Percentiles rank a stretch among this genome's conserved stretches.
These are phyloP conservation scores for Carnegiea gigantea DNA, from an alignment of 179 eudicot genomes.

Conservation along the genomic window DNA sequence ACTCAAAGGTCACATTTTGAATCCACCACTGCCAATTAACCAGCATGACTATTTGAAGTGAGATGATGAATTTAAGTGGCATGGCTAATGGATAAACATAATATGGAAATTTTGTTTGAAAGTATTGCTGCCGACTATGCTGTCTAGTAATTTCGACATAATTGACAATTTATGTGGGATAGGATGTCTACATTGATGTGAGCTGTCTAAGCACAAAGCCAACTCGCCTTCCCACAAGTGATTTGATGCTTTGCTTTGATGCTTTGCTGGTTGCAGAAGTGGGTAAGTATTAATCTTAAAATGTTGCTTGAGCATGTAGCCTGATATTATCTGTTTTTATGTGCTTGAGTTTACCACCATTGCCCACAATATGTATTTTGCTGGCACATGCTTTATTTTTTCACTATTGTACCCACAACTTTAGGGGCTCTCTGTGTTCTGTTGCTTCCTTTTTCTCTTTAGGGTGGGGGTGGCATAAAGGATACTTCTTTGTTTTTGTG, in stretches of 20 bases:
- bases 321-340: background rate
- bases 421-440: background rate
- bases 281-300: background rate
- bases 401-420: background rate
- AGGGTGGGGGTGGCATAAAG: background rate
- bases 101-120: background rate
- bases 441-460: background rate
- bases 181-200: conserved; percentile 6
- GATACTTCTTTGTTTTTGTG: background rate
- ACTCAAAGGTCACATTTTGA: too few species aligned
- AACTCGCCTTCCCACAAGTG: background rate
- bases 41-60: background rate
- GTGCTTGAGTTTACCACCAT: background rate
- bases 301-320: background rate
- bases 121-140: background rate
- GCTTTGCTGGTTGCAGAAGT: background rate
- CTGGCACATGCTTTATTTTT: background rate
- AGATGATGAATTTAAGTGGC: background rate
- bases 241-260: background rate
- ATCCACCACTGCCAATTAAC: background rate
- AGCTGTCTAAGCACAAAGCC: background rate
- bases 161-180: background rate
- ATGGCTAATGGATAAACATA: background rate
- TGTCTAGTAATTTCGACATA: background rate
- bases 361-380: background rate